Conservation (phyloP, 371 early-diverging fungal genomes). For the Mucor lusitanicus region DNA sequence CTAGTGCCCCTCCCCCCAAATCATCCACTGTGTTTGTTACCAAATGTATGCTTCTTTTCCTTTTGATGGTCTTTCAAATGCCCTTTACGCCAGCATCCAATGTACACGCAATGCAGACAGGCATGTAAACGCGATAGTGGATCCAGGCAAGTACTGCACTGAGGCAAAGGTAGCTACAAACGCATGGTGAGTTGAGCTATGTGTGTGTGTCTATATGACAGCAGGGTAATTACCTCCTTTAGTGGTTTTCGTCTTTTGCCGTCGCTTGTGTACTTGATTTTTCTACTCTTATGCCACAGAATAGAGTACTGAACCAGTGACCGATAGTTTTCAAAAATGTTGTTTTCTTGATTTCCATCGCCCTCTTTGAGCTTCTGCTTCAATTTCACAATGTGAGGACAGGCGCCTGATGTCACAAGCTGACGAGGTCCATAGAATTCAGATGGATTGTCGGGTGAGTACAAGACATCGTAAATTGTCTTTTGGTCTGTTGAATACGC, state of each 20-base stretch:
- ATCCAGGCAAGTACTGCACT: constrained; percentile 66
- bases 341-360: constrained; percentile 16
- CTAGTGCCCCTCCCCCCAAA: neutral
- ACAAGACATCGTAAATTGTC: constrained; percentile 42
- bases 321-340: constrained; percentile 36
- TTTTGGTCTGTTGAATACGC: constrained; percentile 10
- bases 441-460: constrained; percentile 36
- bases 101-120: constrained; percentile 73
- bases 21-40: constrained; percentile 33
- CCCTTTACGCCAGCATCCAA: constrained; percentile 68
- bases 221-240: constrained; percentile 14
- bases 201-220: neutral
- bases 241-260: constrained; percentile 18
- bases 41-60: constrained; percentile 63
- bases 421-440: constrained; percentile 34
- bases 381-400: constrained; percentile 33
- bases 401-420: constrained; percentile 31
- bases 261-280: constrained; percentile 15
- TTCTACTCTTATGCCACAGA: constrained; percentile 35
- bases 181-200: neutral
- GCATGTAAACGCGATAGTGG: constrained; percentile 74
- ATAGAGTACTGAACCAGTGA: constrained; percentile 39
- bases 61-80: constrained; percentile 68
- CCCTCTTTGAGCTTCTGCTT: constrained; percentile 27
- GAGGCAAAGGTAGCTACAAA: constrained; percentile 67